Base-by-base conservation (phyloP, 257 asterid genomes). In the Solanum clarkiae region DNA sequence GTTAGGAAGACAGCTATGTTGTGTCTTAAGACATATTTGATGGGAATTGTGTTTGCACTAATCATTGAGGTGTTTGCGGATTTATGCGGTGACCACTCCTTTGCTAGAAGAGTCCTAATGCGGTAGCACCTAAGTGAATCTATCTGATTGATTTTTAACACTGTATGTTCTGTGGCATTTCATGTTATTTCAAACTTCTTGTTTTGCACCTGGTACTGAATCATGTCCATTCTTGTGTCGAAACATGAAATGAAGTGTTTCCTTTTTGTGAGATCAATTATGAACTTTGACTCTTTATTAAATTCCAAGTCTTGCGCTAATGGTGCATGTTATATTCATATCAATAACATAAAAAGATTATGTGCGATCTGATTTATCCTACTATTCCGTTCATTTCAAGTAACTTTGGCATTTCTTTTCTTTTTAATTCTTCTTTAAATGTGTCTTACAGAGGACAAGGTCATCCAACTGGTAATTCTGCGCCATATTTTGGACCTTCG, bases 401-500 rank as follows among this genome's bases (percentile, higher is more conserved):
- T 79, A 53, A 53, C 1, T 53, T 26, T 79, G 65, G 47, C 1
- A 20, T 47, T 40, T 66, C 84, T 49, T 15, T 45, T 68, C 68
- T 15, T 45, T 68, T 47, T 80, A 53, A 80, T 65, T 88, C 45
- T 81, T 70, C 62, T 72, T 42, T 85, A 55, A 77, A 85, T 42
- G 70, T 74, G 88, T 86, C 87, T 36, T 89, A 69, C 91, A 97
- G 99, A 91, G 99, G 98, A 74, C 99, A 97, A 92, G 95, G 90
- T 81, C 93, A 89, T 81, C 99, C 98, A 81, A 59, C 92, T 81
- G 94, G 85, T 53, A 88, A 77, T 77, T 90, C 97, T 44, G 91
- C 70, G 62, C 98, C 99, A 2, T 95, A 92, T 88, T 97, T 97
- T 88, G 99, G 99, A 75, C 98, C 99, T 83, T 94, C 98, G 80